Conservation (phyloP, 2,329 filamentous ascomycete genomes). For the Drechslerella stenobrocha region DNA sequence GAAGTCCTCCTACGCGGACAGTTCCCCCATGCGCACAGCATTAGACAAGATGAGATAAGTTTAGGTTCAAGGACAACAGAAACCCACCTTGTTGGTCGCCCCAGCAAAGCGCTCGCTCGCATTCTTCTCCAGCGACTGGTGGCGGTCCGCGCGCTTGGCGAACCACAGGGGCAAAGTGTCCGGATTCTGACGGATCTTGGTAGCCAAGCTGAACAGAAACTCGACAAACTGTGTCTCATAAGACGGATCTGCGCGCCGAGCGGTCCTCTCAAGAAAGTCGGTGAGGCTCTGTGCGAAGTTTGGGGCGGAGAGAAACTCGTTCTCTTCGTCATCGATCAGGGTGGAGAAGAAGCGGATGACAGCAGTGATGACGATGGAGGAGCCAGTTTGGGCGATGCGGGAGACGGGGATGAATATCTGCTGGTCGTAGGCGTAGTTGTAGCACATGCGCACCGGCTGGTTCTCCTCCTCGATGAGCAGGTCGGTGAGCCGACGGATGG, state of each 20-base stretch:
- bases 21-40: too few species aligned
- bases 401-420: conserved; percentile 88
- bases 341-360: conserved; percentile 85
- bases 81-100: conserved; percentile 66
- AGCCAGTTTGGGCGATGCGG: conserved; percentile 83
- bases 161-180: conserved; percentile 91
- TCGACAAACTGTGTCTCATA: conserved; percentile 89
- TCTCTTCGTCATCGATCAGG: conserved; percentile 93
- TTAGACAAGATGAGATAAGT: too few species aligned
- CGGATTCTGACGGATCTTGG: conserved; percentile 89
- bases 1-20: conserved; percentile 71
- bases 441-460: conserved; percentile 66
- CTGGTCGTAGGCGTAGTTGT: conserved; percentile 79
- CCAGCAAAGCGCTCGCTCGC: conserved; percentile 69
- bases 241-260: conserved; percentile 73
- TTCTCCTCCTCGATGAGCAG: conserved; percentile 53
- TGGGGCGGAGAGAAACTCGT: conserved; percentile 85
- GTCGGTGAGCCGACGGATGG: conserved; percentile 52
- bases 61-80: too few species aligned
- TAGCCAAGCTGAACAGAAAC: conserved; percentile 90
- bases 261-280: conserved; percentile 78
- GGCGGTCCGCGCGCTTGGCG: conserved; percentile 62
- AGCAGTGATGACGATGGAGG: conserved; percentile 82
- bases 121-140: conserved; percentile 59
- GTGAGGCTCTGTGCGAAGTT: conserved; percentile 85